Evolutionary conservation across 129 eudicot genomes (phyloP).

Genomic region (Artemisia argyi): DNA sequence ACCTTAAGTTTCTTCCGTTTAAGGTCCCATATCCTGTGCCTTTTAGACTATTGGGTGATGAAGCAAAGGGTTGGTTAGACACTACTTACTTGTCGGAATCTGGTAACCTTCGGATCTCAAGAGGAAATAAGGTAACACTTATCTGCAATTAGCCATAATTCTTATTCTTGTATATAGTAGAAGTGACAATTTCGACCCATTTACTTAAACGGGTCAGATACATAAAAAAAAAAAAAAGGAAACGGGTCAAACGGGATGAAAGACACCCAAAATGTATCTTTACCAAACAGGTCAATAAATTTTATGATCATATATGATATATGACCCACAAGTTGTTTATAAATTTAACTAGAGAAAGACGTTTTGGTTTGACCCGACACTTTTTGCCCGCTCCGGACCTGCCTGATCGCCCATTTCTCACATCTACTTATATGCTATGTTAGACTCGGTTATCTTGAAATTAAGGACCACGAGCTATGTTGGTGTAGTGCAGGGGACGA

Average conservation of each 20-base stretch:
- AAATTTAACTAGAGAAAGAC: too few species aligned
- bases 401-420: too few species aligned
- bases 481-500: conserved; percentile 98
- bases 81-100: conserved; percentile 87
- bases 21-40: conserved; percentile 98
- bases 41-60: conserved; percentile 88
- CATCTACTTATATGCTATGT: too few species aligned
- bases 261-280: too few species aligned
- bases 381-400: too few species aligned
- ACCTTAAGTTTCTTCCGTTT: conserved; percentile 82
- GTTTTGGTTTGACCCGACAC: too few species aligned
- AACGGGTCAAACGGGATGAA: too few species aligned
- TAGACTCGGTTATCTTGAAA: conserved; percentile 26
- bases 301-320: too few species aligned
- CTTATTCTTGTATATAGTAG: too few species aligned
- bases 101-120: conserved; percentile 90
- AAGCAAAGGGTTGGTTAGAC: conserved; percentile 98
- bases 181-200: conserved; percentile 1
- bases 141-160: conserved; percentile 1
- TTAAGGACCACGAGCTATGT: conserved; percentile 56
- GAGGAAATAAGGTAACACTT: conserved; percentile 87
- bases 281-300: too few species aligned
- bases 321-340: too few species aligned
- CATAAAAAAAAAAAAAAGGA: too few species aligned
- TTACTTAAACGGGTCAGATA: conserved; percentile 4